Evolutionary conservation across 305 asterid species (phyloP).

Genomic region (Fraxinus dipetala): DNA sequence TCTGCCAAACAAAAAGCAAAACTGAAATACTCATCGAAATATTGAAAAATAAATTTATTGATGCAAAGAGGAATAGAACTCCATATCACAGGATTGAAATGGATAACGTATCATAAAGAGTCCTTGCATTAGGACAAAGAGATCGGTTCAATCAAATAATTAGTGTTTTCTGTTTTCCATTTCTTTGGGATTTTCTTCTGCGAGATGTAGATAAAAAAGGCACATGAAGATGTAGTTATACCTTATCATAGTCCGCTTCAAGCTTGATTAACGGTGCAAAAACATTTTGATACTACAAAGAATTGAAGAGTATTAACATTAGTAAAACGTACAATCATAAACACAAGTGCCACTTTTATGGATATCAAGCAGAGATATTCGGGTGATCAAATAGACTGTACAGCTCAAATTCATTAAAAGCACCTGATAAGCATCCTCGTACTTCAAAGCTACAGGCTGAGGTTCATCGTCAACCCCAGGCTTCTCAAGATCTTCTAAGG

Average conservation of each 20-base stretch:
- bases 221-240: conserved; percentile 20
- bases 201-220: conserved; percentile 3
- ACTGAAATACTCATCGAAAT: conserved; percentile 13
- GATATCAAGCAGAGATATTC: not conserved
- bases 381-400: conserved; percentile 16
- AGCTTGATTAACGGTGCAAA: conserved; percentile 98
- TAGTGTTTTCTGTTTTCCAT: not conserved
- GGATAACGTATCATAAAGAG: not conserved
- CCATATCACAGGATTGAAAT: not conserved
- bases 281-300: conserved; percentile 91
- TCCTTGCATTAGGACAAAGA: not conserved
- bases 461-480: conserved; percentile 99
- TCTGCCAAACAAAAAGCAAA: conserved; percentile 45
- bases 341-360: not conserved
- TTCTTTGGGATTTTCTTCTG: not conserved
- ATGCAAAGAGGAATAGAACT: not conserved
- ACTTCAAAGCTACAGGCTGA: conserved; percentile 84
- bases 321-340: conserved; percentile 17
- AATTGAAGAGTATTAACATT: conserved; percentile 19
- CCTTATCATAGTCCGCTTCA: conserved; percentile 99
- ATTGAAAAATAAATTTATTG: not conserved
- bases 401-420: conserved; percentile 14
- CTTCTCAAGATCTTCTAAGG: conserved; percentile 98
- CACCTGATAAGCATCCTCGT: conserved; percentile 99
- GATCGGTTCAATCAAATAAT: not conserved